phyloP scores from a whole-genome alignment of 768 basidiomycete genomes.

The Pleurotus ostreatus region DNA sequence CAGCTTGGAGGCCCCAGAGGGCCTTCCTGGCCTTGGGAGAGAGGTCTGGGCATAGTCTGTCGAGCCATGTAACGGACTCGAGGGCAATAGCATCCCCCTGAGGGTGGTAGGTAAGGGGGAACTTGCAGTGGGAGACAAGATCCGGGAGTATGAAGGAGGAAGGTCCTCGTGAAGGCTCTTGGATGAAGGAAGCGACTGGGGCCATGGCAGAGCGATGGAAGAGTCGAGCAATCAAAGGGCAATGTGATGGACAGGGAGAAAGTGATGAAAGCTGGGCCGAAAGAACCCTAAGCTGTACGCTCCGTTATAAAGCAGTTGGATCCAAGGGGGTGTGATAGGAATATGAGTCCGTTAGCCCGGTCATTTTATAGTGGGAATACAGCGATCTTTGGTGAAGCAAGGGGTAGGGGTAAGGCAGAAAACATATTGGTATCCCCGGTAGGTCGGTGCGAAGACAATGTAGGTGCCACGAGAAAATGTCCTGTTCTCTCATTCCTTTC shows the following conservation, averaged over 20 bases:
- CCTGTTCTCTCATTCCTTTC: neutral
- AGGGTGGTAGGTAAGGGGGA: slow-evolving; percentile 38
- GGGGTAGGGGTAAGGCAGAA: neutral
- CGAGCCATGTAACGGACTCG: slow-evolving; percentile 48
- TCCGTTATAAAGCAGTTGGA: neutral
- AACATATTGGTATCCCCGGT: slow-evolving; percentile 1
- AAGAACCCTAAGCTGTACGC: neutral
- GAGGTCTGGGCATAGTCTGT: slow-evolving; percentile 41
- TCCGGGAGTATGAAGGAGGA: slow-evolving; percentile 49
- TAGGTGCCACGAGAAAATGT: slow-evolving; percentile 5
- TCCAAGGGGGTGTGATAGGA: neutral
- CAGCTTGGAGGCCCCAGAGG: slow-evolving; percentile 58
- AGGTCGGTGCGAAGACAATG: slow-evolving; percentile 4
- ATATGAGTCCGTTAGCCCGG: neutral
- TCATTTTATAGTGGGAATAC: neutral
- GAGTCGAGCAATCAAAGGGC: neutral
- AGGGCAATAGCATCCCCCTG: slow-evolving; percentile 42
- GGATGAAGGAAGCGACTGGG: neutral
- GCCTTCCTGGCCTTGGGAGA: slow-evolving; percentile 39
- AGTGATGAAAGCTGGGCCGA: neutral
- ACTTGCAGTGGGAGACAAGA: slow-evolving; percentile 48
- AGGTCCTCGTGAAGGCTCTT: slow-evolving; percentile 9
- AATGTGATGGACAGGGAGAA: neutral
- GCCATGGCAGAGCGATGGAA: neutral
- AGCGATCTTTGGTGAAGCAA: neutral